These are phyloP conservation scores for Leucocoprinus leucothites DNA, from an alignment of 768 basidiomycete species.

Conservation along the genomic window DNA sequence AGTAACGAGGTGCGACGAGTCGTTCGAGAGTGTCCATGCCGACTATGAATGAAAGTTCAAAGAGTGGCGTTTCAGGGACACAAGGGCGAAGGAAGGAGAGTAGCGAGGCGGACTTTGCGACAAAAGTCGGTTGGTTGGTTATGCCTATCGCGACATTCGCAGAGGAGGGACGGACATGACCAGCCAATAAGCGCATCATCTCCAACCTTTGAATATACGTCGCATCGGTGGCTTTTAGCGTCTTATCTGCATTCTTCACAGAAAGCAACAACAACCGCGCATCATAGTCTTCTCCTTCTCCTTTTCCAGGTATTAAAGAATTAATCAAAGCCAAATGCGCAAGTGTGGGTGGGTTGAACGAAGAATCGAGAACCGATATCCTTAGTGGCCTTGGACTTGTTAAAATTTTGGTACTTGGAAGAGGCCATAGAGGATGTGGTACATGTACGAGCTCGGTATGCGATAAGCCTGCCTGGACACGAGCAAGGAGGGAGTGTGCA, in stretches of 20 bases:
- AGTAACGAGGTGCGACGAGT: constrained; percentile 75
- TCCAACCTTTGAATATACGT: constrained; percentile 75
- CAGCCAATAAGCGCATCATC: constrained; percentile 78
- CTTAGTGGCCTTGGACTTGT: constrained; percentile 29
- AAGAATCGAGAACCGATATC: constrained; percentile 83
- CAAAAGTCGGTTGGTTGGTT: constrained; percentile 86
- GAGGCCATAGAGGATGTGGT: constrained; percentile 66
- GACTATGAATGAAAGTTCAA: constrained; percentile 66
- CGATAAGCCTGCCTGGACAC: constrained; percentile 12
- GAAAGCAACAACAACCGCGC: constrained; percentile 80
- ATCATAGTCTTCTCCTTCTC: constrained; percentile 43
- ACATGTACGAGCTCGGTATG: constrained; percentile 57
- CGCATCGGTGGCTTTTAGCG: constrained; percentile 65
- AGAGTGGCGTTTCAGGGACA: constrained; percentile 18
- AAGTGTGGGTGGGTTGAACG: constrained; percentile 88
- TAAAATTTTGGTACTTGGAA: constrained; percentile 26
- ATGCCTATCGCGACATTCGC: constrained; percentile 74
- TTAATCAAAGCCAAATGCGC: constrained; percentile 81
- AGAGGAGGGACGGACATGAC: constrained; percentile 25
- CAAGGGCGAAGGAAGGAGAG: constrained; percentile 41
- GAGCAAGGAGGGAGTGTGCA: constrained; percentile 8
- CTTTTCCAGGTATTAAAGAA: constrained; percentile 25
- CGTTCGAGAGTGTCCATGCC: constrained; percentile 87
- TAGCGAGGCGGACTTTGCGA: constrained; percentile 69
- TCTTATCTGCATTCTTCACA: constrained; percentile 85